Base-by-base conservation (phyloP, 1,284 basidiomycete species). In the Crepidotus sp. region DNA sequence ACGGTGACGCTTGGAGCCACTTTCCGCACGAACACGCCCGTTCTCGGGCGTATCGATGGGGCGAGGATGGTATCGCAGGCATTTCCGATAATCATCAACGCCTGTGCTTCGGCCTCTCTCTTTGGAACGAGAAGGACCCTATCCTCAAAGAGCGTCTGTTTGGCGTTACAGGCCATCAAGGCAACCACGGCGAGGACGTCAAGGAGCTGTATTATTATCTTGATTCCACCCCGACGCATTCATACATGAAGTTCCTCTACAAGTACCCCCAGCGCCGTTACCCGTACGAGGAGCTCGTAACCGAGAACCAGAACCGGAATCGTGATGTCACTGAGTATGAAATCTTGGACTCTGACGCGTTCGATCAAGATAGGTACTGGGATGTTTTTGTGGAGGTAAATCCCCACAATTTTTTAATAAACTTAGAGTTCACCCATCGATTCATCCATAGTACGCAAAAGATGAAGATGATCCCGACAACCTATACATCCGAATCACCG, bases 151-250 rank as follows among this genome's bases (percentile, higher is more conserved):
- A 98, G 64, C 83, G 95, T 40, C 70, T 97, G 48, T 98, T 94
- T 59, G 84, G 95, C 54, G 83, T 96, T 42, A 96, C 94, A 35
- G 92, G 93, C 15, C 89, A 93, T 61, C 86, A 98, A 67, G 91
- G 94, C 32, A 98, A 98, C 63, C 95, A 98, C 65, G 95, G 95
- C 53, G 95, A 98, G 66, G 95, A 98, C 61, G 49, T 50, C 68
- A 98, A 98, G 68, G 95, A 98, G 61, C 70, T 98, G 22, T 98
- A 98, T 66, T 98, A 94, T 63, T 98, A 98, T 65, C 79, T 98
- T 54, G 95, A 98, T 66, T 96, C 90, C 41, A 96, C 95, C 0
- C 95, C 95, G 15, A 97, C 94, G 1, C 95, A 98, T 62, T 95
- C 91, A 24, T 98, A 98, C 76, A 98, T 98, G 95, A 98, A 98